Evolutionary conservation across 2,329 filamentous ascomycete genomes (phyloP).

Genomic region (Amesomyces nigricolor): DNA sequence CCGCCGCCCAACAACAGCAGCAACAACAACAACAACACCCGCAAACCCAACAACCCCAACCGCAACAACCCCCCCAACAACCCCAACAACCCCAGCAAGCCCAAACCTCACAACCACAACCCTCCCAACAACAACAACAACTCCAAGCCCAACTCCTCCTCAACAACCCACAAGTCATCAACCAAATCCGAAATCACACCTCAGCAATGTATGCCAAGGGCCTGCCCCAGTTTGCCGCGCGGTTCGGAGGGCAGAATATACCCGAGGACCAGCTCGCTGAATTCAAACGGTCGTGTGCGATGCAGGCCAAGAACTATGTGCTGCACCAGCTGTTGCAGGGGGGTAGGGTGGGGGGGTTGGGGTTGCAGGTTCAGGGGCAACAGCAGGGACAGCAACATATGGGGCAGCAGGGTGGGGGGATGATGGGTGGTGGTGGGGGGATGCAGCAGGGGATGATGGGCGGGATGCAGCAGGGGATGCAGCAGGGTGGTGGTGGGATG

Average conservation of each 20-base stretch:
- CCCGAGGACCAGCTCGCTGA: constrained; percentile 41
- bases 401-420: neutral
- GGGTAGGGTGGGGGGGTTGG: neutral
- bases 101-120: constrained; percentile 19
- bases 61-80: constrained; percentile 26
- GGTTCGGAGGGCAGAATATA: constrained; percentile 37
- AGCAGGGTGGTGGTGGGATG: neutral
- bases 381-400: too few relatives aligned
- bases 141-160: neutral
- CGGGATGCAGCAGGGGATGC: neutral
- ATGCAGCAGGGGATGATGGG: neutral
- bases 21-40: constrained; percentile 22
- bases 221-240: constrained; percentile 32
- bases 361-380: too few relatives aligned
- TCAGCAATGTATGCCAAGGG: constrained; percentile 36
- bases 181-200: constrained; percentile 20
- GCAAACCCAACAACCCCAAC: constrained; percentile 25
- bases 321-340: constrained; percentile 26
- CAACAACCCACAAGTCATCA: constrained; percentile 11
- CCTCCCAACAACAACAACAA: constrained; percentile 17
- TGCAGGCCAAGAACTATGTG: constrained; percentile 35
- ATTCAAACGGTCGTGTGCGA: constrained; percentile 40
- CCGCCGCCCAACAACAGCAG: constrained; percentile 8
- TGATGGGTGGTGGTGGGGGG: neutral
- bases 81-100: constrained; percentile 24